These are phyloP conservation scores for Corylus americana DNA, from an alignment of 306 rosid genomes.

Conservation along the genomic window DNA sequence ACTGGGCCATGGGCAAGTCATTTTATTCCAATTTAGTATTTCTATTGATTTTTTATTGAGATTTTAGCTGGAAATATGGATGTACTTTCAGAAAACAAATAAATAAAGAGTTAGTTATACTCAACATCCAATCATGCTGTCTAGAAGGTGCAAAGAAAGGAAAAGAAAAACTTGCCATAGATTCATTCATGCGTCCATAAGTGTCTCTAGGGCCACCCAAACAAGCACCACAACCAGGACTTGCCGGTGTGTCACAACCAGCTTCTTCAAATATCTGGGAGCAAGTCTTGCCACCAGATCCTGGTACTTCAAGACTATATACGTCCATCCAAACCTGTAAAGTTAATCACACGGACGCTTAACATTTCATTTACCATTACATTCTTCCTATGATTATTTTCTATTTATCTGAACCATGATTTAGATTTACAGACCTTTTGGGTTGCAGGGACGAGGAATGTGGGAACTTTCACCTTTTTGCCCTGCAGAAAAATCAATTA, in stretches of 20 bases:
- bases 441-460: constrained; percentile 98
- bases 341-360: constrained; percentile 17
- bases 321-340: constrained; percentile 92
- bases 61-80: constrained; percentile 6
- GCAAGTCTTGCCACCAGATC: constrained; percentile 95
- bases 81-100: background rate
- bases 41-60: constrained; percentile 6
- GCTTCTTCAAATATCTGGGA: constrained; percentile 99
- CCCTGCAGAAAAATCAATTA: constrained; percentile 59
- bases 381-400: constrained; percentile 17
- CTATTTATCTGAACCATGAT: background rate
- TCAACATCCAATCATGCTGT: background rate
- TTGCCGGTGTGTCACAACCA: constrained; percentile 98
- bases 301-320: constrained; percentile 75
- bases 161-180: constrained; percentile 55
- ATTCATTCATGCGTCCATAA: constrained; percentile 84
- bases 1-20: background rate
- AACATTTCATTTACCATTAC: constrained; percentile 8
- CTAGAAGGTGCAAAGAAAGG: constrained; percentile 12
- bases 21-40: background rate
- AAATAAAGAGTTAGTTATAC: constrained; percentile 11
- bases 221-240: constrained; percentile 97
- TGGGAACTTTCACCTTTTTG: constrained; percentile 90
- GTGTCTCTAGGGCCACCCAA: constrained; percentile 97
- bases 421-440: constrained; percentile 68